phyloP scores from a whole-genome alignment of 441 rosid genomes.

The Jatropha podagrica region DNA sequence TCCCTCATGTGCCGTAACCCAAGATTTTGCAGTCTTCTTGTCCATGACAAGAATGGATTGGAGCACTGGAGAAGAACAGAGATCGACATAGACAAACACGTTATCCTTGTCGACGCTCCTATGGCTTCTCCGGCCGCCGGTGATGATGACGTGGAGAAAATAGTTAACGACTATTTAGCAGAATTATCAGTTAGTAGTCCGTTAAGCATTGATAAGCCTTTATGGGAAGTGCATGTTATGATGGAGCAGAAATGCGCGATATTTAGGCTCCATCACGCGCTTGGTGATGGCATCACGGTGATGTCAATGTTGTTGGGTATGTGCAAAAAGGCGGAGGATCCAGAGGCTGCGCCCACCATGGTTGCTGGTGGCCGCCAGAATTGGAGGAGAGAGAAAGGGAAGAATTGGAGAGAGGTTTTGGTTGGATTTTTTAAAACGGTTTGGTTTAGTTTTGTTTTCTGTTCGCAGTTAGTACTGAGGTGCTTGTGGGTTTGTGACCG shows the following conservation, averaged over 20 bases:
- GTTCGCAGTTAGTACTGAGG: constrained; percentile 37
- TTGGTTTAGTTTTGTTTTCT: constrained; percentile 36
- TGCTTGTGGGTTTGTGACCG: constrained; percentile 37
- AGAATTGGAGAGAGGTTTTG: constrained; percentile 9
- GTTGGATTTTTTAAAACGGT: constrained; percentile 34
- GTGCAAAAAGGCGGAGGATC: constrained; percentile 42
- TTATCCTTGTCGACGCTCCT: constrained; percentile 26
- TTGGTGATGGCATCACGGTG: constrained; percentile 67
- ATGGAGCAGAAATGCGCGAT: constrained; percentile 33
- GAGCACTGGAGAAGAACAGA: constrained; percentile 53
- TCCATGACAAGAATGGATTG: constrained; percentile 40
- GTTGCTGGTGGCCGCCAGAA: neutral
- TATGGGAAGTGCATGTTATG: constrained; percentile 62
- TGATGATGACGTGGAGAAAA: constrained; percentile 13
- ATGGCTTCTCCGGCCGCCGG: neutral
- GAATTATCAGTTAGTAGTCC: constrained; percentile 48
- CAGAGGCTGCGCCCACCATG: constrained; percentile 34
- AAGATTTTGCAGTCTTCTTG: constrained; percentile 52
- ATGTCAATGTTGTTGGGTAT: constrained; percentile 51
- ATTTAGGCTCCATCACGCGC: constrained; percentile 55
- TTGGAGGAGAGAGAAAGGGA: neutral
- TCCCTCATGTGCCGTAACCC: constrained; percentile 56
- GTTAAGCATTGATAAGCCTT: constrained; percentile 42
- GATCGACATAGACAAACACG: constrained; percentile 47
- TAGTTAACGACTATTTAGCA: constrained; percentile 49